phyloP scores from a whole-genome alignment of 2,329 filamentous ascomycete species.

The Beauveria medogensis region DNA sequence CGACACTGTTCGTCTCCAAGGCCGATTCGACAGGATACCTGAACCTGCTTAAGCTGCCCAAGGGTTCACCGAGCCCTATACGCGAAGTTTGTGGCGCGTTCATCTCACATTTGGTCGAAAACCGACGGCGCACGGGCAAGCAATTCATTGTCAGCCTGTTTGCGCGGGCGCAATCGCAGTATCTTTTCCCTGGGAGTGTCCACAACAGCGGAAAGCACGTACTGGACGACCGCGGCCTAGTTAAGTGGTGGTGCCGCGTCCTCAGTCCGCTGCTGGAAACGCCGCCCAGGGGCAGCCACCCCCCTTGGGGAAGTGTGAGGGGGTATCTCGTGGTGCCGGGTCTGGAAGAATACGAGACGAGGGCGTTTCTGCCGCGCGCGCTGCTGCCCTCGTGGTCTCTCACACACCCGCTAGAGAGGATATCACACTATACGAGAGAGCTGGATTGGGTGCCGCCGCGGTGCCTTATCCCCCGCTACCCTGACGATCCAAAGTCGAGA shows the following conservation, averaged over 20 bases:
- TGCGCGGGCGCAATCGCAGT: constrained; percentile 84
- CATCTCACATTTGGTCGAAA: constrained; percentile 63
- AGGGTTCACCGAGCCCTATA: constrained; percentile 61
- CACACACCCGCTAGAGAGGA: constrained; percentile 59
- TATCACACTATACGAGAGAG: constrained; percentile 54
- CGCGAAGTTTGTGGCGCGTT: constrained; percentile 68
- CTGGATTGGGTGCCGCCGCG: constrained; percentile 60
- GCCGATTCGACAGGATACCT: constrained; percentile 93
- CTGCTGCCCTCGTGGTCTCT: constrained; percentile 56
- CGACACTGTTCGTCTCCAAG: constrained; percentile 90
- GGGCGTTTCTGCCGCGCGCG: constrained; percentile 62
- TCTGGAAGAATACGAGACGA: constrained; percentile 71
- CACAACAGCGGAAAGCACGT: constrained; percentile 84
- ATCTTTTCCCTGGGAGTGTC: constrained; percentile 87
- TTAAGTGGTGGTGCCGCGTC: constrained; percentile 93
- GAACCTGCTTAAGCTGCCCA: constrained; percentile 54
- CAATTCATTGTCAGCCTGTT: constrained; percentile 81
- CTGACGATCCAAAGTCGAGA: constrained; percentile 89
- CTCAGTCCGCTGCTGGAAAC: constrained; percentile 64
- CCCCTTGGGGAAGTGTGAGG: constrained; percentile 42
- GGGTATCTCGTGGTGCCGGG: constrained; percentile 85
- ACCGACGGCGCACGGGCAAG: constrained; percentile 54
- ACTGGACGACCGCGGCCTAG: constrained; percentile 77
- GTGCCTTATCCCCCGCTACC: constrained; percentile 82
- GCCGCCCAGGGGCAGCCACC: constrained; percentile 27